Evolutionary conservation across 164 flowering plant species (phyloP).

Genomic region (grape (Vitis vinifera)): DNA sequence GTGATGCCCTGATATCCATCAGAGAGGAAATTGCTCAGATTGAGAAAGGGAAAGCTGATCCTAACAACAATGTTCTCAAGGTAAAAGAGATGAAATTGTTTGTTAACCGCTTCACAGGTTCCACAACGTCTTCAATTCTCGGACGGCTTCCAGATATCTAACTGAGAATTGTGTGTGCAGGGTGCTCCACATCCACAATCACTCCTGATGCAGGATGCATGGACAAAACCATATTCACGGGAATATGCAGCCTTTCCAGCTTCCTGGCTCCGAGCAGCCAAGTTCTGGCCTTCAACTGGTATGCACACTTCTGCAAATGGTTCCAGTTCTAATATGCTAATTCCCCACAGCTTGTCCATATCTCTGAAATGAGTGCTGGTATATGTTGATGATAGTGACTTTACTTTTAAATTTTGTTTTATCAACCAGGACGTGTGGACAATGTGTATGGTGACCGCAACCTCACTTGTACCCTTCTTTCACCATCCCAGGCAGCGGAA

Average conservation of each 20-base stretch:
- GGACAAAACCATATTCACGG: conserved; percentile 93
- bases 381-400: no score
- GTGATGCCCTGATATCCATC: conserved; percentile 93
- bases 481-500: conserved; percentile 61
- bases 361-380: no score
- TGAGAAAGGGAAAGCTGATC: conserved; percentile 87
- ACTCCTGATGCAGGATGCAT: conserved; percentile 79
- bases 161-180: conserved; percentile 40
- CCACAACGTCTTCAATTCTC: no score
- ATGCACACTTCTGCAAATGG: background rate
- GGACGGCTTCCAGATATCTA: background rate
- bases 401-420: background rate
- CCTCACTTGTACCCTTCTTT: conserved; percentile 87
- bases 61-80: conserved; percentile 90
- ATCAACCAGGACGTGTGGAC: conserved; percentile 82
- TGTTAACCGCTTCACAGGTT: background rate
- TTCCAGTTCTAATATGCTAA: no score
- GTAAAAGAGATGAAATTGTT: conserved; percentile 27
- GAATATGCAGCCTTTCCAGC: conserved; percentile 97
- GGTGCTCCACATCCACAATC: conserved; percentile 98
- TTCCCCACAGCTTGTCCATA: no score
- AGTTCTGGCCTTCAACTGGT: conserved; percentile 99
- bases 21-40: conserved; percentile 89
- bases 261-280: conserved; percentile 83
- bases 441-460: conserved; percentile 97